Percentiles rank a stretch among this genome's conserved stretches.
Conservation (phyloP, 805 yeast genomes). For the Dipodascopsis uninucleata region DNA sequence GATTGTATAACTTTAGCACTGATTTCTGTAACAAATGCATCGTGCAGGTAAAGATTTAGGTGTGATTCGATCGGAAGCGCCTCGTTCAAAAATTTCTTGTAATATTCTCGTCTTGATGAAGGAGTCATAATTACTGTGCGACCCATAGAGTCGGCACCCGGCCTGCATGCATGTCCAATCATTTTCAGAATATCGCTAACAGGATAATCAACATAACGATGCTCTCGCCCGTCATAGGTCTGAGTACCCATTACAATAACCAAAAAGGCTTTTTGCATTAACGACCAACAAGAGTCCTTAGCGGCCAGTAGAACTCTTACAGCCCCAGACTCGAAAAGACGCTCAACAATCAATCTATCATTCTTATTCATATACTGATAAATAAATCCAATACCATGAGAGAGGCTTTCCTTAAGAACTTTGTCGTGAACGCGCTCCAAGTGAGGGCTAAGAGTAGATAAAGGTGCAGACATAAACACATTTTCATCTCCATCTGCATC, state of each 20-base stretch:
- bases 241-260: constrained; percentile 71
- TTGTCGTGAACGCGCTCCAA: constrained; percentile 47
- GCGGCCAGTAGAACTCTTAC: constrained; percentile 59
- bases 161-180: constrained; percentile 31
- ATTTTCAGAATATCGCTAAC: constrained; percentile 39
- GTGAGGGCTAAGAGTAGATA: constrained; percentile 41
- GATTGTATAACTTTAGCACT: constrained; percentile 57
- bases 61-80: constrained; percentile 83
- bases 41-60: constrained; percentile 55
- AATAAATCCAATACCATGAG: constrained; percentile 61
- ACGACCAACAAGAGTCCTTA: constrained; percentile 48
- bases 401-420: constrained; percentile 43
- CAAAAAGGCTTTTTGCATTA: constrained; percentile 49
- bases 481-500: constrained; percentile 38
- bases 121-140: constrained; percentile 57
- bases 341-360: constrained; percentile 57
- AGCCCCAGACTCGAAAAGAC: constrained; percentile 48
- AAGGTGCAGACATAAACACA: constrained; percentile 43
- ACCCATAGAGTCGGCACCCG: constrained; percentile 36
- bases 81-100: constrained; percentile 64
- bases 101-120: constrained; percentile 54
- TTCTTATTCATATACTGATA: constrained; percentile 53
- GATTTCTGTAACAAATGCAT: constrained; percentile 70
- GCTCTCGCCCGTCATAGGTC: constrained; percentile 67
- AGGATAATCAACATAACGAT: constrained; percentile 64